Evolutionary conservation across 176 grass and related monocot genomes (phyloP).

Genomic region (Poa annua): DNA sequence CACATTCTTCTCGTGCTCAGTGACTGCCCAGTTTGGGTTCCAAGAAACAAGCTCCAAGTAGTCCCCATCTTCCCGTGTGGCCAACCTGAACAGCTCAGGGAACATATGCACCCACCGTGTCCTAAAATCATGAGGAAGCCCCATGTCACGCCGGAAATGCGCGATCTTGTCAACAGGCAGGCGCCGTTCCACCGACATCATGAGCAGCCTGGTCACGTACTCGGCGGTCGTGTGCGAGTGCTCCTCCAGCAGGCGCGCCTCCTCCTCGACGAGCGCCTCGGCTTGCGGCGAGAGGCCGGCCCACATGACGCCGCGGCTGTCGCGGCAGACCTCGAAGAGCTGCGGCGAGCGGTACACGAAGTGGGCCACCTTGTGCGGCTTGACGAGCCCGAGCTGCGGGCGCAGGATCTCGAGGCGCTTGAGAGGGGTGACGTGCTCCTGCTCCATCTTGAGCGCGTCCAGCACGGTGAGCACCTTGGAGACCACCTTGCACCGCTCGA

Average conservation of each 20-base stretch:
- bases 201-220: constrained; percentile 70
- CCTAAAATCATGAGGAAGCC: constrained; percentile 73
- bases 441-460: constrained; percentile 73
- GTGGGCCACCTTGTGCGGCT: constrained; percentile 75
- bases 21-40: constrained; percentile 77
- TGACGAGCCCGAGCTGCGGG: constrained; percentile 66
- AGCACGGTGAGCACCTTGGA: constrained; percentile 69
- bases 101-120: constrained; percentile 79
- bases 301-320: constrained; percentile 75
- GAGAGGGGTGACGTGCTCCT: constrained; percentile 74
- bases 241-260: constrained; percentile 67
- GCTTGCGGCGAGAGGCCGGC: constrained; percentile 61
- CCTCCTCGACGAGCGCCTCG: constrained; percentile 67
- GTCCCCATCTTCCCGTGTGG: constrained; percentile 56
- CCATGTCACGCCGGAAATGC: constrained; percentile 74
- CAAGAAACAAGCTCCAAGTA: constrained; percentile 76
- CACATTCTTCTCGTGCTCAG: constrained; percentile 73
- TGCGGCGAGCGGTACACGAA: constrained; percentile 70
- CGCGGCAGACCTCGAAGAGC: constrained; percentile 75
- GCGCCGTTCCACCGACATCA: constrained; percentile 76
- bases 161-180: constrained; percentile 69
- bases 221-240: constrained; percentile 44
- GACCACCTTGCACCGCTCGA: constrained; percentile 71
- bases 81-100: constrained; percentile 61
- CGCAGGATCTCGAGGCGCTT: constrained; percentile 70